Percentiles rank a stretch among this genome's conserved stretches.
phyloP scores from a whole-genome alignment of 2,329 filamentous ascomycete species.

The Dothideomycetidae sp. region DNA sequence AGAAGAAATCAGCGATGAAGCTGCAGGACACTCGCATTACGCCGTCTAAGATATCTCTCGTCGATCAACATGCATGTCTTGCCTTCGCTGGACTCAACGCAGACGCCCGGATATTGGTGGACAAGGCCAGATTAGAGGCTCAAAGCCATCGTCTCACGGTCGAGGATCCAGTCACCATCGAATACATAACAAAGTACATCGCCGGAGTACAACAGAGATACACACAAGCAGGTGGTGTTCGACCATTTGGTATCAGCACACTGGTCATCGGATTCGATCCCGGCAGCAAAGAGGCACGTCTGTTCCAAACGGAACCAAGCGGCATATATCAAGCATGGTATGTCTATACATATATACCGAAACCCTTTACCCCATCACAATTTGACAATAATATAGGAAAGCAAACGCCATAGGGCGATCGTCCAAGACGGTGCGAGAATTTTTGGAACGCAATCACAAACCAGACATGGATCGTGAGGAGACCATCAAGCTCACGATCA shows the following conservation, averaged over 20 bases:
- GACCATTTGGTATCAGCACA: constrained; percentile 97
- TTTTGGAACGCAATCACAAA: constrained; percentile 97
- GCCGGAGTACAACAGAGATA: constrained; percentile 97
- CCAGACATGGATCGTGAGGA: constrained; percentile 92
- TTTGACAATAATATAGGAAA: constrained; percentile 53
- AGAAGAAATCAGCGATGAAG: constrained; percentile 99
- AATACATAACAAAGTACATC: constrained; percentile 99
- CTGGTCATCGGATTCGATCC: constrained; percentile 98
- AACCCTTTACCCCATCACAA: neutral
- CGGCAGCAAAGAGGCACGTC: constrained; percentile 69
- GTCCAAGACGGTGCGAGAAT: constrained; percentile 97
- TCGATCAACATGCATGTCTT: constrained; percentile 91
- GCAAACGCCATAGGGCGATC: constrained; percentile 97
- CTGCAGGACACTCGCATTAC: constrained; percentile 98
- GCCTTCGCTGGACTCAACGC: constrained; percentile 96
- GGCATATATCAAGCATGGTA: constrained; percentile 99
- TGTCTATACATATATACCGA: constrained; percentile 21
- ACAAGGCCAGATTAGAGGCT: constrained; percentile 93
- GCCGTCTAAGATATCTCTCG: constrained; percentile 91
- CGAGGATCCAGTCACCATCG: constrained; percentile 92
- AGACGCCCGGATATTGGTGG: constrained; percentile 92
- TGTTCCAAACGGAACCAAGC: constrained; percentile 98
- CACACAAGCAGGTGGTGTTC: constrained; percentile 94
- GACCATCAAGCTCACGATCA: constrained; percentile 93
- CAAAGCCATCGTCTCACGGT: constrained; percentile 95